These are phyloP conservation scores for Aspergillus diversus DNA, from an alignment of 495 filamentous ascomycete genomes.

Conservation along the genomic window DNA sequence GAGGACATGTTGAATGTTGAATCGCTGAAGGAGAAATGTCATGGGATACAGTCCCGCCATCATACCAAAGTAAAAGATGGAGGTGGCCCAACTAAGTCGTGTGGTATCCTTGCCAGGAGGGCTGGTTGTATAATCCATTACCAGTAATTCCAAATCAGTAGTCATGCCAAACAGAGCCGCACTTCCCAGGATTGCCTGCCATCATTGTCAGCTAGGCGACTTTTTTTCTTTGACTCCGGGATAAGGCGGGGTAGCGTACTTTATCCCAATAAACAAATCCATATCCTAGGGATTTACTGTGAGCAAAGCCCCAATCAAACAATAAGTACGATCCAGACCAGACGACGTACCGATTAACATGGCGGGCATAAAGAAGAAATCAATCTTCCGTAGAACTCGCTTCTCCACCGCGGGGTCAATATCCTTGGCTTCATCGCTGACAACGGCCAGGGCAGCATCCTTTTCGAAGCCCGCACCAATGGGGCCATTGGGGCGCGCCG, in stretches of 20 bases:
- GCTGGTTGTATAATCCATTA: slow-evolving; percentile 54
- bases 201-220: slow-evolving; percentile 11
- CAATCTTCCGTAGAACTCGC: slow-evolving; percentile 71
- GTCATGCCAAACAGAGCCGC: slow-evolving; percentile 78
- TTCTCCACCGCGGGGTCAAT: slow-evolving; percentile 56
- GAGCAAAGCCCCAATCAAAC: not conserved
- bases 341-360: slow-evolving; percentile 62
- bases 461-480: slow-evolving; percentile 35
- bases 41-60: slow-evolving; percentile 73
- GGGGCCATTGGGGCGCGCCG: slow-evolving; percentile 1
- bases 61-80: slow-evolving; percentile 81
- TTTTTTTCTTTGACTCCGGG: not conserved
- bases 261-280: slow-evolving; percentile 82
- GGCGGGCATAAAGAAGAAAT: slow-evolving; percentile 68
- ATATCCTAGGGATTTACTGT: slow-evolving; percentile 46
- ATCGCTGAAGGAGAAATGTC: slow-evolving; percentile 69
- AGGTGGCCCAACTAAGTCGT: slow-evolving; percentile 73
- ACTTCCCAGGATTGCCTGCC: slow-evolving; percentile 69
- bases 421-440: slow-evolving; percentile 53
- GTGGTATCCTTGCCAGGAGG: slow-evolving; percentile 62
- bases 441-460: slow-evolving; percentile 44
- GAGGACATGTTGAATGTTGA: slow-evolving; percentile 63
- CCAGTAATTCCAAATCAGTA: slow-evolving; percentile 59
- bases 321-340: not conserved
- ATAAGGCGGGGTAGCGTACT: slow-evolving; percentile 34